Base-by-base conservation (phyloP, 2,329 filamentous ascomycete genomes). In the Fusarium protoensiforme region DNA sequence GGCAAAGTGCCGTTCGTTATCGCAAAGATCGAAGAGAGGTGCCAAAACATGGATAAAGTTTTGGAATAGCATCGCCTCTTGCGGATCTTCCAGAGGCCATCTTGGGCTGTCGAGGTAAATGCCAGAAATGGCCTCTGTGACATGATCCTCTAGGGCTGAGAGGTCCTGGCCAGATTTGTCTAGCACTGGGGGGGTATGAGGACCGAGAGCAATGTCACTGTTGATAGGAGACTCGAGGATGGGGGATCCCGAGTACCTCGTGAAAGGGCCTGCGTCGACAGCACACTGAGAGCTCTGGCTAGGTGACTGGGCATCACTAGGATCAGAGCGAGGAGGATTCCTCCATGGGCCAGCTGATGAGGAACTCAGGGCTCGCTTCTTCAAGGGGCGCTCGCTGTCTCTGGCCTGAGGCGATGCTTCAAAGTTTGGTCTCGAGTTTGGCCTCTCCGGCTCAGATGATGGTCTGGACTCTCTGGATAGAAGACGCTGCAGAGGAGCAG, bases 21-120 rank as follows among this genome's bases (percentile, higher is more conserved):
- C 78, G 54, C 78, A 80, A 9, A 80, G 48, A 20, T 80, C 78
- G 24, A 80, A 78, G 2, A 78, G 65, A 3, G 78, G 78, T 2
- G 78, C 77, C 8, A 80, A 41, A 2, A 70, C 71, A 14, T 79
- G 65, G 10, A 80, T 64, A 11, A 75, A 80, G 22, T 78, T 75
- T 38, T 76, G 71, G 7, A 80, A 79, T 0, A 80, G 58, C 69
- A 79, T 79, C 2, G 78, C 78, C 46, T 80, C 78, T 16, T 78
- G 71, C 1, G 72, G 69, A 24, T 79, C 75, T 27, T 68, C 61
- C 3, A 77, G 57, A 3, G 75, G 75, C 75, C 75, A 77, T 43
- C 65, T 71, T 11, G 75, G 75, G 0, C 65, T 38, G 9, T 77
- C 64, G 5, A 77, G 18, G 18, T 77, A 77, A 4, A 77, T 76